Evolutionary conservation across 2,329 filamentous ascomycete genomes (phyloP).

Genomic region (Talaromyces sp.): DNA sequence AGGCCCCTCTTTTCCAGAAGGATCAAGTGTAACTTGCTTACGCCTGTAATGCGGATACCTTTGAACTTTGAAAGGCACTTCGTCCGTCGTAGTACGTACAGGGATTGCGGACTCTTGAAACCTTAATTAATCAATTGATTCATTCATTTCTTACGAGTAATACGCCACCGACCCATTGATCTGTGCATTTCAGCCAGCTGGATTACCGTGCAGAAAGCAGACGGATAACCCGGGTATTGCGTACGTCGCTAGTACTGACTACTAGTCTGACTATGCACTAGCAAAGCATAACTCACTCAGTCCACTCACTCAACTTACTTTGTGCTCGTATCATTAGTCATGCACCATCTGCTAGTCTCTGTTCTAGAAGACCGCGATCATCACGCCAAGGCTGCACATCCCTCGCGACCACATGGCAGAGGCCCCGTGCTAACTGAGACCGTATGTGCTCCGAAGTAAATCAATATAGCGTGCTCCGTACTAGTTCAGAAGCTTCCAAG

Average conservation of each 20-base stretch:
- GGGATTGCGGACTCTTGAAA: not conserved
- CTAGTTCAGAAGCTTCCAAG: not conserved
- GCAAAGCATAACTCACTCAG: no score
- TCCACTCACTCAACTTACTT: no score
- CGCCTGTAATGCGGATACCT: not conserved
- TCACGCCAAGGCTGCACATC: conserved; percentile 6
- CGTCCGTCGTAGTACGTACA: not conserved
- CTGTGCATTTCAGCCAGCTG: not conserved
- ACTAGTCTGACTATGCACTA: not conserved
- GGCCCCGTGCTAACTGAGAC: not conserved
- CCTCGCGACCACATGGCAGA: conserved; percentile 13
- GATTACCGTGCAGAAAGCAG: not conserved
- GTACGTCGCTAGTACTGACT: not conserved
- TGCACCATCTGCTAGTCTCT: not conserved
- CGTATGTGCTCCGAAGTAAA: conserved; percentile 1
- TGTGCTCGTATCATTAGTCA: not conserved
- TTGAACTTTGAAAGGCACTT: not conserved
- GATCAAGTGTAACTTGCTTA: not conserved
- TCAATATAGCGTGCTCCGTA: not conserved
- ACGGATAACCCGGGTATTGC: not conserved
- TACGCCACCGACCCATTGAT: conserved; percentile 3
- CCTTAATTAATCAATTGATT: not conserved
- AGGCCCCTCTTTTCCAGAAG: conserved; percentile 10
- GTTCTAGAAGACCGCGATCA: conserved; percentile 15
- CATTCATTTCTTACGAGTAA: not conserved